These are phyloP conservation scores for Ilyonectria mors-panacis DNA, from an alignment of 2,329 filamentous ascomycete genomes.

Conservation along the genomic window DNA sequence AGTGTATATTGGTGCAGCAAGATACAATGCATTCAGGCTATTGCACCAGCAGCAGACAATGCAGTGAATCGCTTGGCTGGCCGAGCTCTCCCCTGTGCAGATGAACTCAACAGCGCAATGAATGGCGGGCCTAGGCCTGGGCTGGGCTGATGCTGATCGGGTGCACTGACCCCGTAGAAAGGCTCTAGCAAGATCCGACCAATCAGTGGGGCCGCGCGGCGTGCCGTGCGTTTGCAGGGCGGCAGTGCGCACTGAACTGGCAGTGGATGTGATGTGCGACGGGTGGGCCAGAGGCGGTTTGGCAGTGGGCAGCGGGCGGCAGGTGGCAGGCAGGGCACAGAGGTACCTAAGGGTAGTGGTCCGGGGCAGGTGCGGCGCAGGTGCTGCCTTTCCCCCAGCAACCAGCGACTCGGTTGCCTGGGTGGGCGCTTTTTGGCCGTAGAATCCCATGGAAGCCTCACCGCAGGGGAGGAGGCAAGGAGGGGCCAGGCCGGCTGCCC, in stretches of 20 bases:
- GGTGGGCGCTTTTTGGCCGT: constrained; percentile 51
- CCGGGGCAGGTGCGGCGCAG: constrained; percentile 12
- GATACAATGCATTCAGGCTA: background rate
- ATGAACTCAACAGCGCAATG: background rate
- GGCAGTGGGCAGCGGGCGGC: background rate
- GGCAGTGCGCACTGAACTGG: constrained; percentile 17
- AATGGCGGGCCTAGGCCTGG: background rate
- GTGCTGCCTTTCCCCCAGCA: constrained; percentile 8
- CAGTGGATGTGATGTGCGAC: constrained; percentile 3
- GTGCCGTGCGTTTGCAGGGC: constrained; percentile 27
- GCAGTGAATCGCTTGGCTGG: too few relatives aligned
- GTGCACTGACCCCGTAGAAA: constrained; percentile 38
- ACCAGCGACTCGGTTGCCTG: constrained; percentile 23
- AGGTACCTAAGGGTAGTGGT: background rate
- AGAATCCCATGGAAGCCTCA: constrained; percentile 64
- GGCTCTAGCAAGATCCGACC: constrained; percentile 42
- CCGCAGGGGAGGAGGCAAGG: constrained; percentile 48
- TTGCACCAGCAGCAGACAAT: too few relatives aligned
- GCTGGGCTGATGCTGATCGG: constrained; percentile 18
- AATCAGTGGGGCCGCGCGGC: constrained; percentile 37
- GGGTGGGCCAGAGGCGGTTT: constrained; percentile 4
- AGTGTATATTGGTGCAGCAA: background rate
- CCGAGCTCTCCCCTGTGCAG: too few relatives aligned
- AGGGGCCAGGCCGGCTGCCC: constrained; percentile 41
- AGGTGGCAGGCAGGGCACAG: background rate